Base-by-base conservation (phyloP, 441 rosid species). In the Bocquillonia castaneifolia region DNA sequence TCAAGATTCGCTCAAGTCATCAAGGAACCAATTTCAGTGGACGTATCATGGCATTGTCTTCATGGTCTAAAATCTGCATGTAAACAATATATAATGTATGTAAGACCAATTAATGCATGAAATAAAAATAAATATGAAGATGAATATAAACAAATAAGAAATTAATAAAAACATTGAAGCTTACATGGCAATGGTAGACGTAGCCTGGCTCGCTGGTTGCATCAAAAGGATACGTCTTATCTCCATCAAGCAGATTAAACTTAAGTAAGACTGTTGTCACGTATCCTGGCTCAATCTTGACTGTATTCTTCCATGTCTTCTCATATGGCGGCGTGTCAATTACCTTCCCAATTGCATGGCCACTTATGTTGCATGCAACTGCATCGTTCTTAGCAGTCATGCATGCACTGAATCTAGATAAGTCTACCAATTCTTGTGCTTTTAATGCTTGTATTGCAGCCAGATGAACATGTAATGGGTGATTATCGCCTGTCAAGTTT, bases 111-210 rank as follows among this genome's bases (percentile, higher is more conserved):
- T n/a, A n/a, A n/a, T n/a, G 12, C n/a, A n/a, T n/a, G n/a, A n/a
- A n/a, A n/a, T n/a, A n/a, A n/a, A n/a, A n/a, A n/a, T n/a, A n/a
- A n/a, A n/a, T n/a, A n/a, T n/a, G n/a, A n/a, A n/a, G n/a, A n/a
- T n/a, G n/a, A n/a, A n/a, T n/a, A n/a, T n/a, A n/a, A n/a, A n/a
- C n/a, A n/a, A n/a, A n/a, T n/a, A n/a, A n/a, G n/a, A n/a, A n/a
- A n/a, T n/a, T n/a, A n/a, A n/a, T n/a, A n/a, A n/a, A n/a, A n/a
- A n/a, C n/a, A n/a, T n/a, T 3, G 22, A 13, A 2, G 69, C 95
- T 85, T 77, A 92, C 98, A 20, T 90, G 98, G 81, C 96, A 92
- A 73, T 92, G 98, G 72, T 90, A 90, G 36, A 90, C 86, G 72
- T 88, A 88, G 0, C 96, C 95, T 3, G 96, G 96, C 67, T 88